Conservation (phyloP, 345 rosid species). For the Draba incana region DNA sequence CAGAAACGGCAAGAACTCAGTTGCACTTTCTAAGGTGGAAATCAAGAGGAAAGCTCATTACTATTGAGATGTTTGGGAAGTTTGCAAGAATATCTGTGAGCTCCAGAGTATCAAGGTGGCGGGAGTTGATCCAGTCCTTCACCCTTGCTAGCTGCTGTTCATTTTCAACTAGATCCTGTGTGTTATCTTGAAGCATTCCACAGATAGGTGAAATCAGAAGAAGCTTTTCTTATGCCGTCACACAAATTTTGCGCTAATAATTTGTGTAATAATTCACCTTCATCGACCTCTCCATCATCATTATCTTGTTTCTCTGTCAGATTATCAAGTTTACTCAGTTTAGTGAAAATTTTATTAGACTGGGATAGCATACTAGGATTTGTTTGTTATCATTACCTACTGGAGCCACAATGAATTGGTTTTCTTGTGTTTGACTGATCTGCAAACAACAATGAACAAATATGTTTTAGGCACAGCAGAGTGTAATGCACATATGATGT, state of each 20-base stretch:
- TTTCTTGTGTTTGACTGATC: slow-evolving; percentile 67
- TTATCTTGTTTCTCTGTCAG: slow-evolving; percentile 67
- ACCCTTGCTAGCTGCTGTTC: slow-evolving; percentile 78
- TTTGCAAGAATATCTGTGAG: slow-evolving; percentile 77
- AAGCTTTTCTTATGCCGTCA: neutral
- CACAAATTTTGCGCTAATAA: neutral
- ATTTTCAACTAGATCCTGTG: slow-evolving; percentile 86
- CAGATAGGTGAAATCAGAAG: slow-evolving; percentile 23
- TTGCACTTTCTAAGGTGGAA: slow-evolving; percentile 11
- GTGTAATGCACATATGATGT: slow-evolving; percentile 9
- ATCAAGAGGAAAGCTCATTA: slow-evolving; percentile 35
- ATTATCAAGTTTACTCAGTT: slow-evolving; percentile 35
- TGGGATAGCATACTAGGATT: slow-evolving; percentile 1
- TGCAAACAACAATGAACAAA: slow-evolving; percentile 43
- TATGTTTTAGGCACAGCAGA: slow-evolving; percentile 3
- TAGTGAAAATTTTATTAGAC: slow-evolving; percentile 18
- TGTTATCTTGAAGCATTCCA: slow-evolving; percentile 52
- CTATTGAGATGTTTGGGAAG: slow-evolving; percentile 86
- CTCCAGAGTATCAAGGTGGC: slow-evolving; percentile 57
- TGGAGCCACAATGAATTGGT: slow-evolving; percentile 62
- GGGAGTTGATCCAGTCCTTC: slow-evolving; percentile 72
- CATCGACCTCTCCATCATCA: slow-evolving; percentile 58
- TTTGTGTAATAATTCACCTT: slow-evolving; percentile 51
- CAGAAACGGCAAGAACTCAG: slow-evolving; percentile 6
- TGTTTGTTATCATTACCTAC: slow-evolving; percentile 55